Evolutionary conservation across 768 basidiomycete genomes (phyloP).

Genomic region (Omphalotus guepiniiformis): DNA sequence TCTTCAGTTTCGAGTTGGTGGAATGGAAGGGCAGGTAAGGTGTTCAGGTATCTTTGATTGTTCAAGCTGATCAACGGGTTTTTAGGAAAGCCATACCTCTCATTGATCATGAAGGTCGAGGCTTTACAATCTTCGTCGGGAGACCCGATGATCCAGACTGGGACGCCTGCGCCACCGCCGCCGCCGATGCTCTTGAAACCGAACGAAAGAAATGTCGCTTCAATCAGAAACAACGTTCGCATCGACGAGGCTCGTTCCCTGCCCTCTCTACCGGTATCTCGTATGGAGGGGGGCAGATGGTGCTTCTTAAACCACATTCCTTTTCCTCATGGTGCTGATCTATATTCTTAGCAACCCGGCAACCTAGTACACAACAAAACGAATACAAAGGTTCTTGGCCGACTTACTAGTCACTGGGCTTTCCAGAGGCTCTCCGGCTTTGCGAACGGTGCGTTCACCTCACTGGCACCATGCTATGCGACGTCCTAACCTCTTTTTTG

Average conservation of each 20-base stretch:
- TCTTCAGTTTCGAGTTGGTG: background rate
- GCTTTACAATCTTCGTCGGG: background rate
- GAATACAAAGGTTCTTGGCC: background rate
- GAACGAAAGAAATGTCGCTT: background rate
- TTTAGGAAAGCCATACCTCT: background rate
- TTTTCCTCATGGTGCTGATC: too few relatives aligned
- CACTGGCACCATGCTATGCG: background rate
- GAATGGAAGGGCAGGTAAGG: background rate
- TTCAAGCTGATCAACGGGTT: background rate
- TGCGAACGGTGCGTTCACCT: background rate
- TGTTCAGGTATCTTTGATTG: background rate
- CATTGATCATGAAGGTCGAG: background rate
- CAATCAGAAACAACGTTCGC: background rate
- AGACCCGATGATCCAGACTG: background rate
- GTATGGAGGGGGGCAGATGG: constrained; percentile 1
- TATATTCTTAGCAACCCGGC: too few relatives aligned
- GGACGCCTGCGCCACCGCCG: background rate
- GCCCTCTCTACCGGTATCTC: background rate
- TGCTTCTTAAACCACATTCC: too few relatives aligned
- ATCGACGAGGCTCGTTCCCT: background rate
- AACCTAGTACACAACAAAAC: background rate
- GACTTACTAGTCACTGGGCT: background rate
- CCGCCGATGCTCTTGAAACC: background rate
- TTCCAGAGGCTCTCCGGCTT: background rate
- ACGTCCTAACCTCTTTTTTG: background rate